Conservation (phyloP, 345 rosid species). For the Carallia brachiata region DNA sequence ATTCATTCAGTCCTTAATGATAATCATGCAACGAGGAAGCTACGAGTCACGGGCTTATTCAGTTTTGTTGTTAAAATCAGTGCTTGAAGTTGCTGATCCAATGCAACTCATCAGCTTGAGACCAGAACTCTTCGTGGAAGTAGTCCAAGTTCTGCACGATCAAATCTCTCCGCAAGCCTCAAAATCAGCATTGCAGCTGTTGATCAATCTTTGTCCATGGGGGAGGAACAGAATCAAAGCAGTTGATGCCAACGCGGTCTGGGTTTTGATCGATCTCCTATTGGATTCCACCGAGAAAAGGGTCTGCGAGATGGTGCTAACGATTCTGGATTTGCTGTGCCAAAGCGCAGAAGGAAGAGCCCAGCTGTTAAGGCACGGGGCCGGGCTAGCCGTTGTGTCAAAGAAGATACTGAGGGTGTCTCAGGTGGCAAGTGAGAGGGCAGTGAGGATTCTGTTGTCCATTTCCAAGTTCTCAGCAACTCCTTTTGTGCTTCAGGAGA, state of each 20-base stretch:
- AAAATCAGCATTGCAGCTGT: conserved; percentile 43
- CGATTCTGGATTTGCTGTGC: conserved; percentile 38
- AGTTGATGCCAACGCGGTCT: conserved; percentile 36
- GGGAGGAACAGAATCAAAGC: conserved; percentile 63
- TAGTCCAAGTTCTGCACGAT: conserved; percentile 37
- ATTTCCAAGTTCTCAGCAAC: conserved; percentile 38
- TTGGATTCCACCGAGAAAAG: conserved; percentile 38
- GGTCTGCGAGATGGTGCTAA: conserved; percentile 39
- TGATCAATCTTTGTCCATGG: conserved; percentile 47
- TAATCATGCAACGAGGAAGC: conserved; percentile 27
- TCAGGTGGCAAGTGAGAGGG: conserved; percentile 37
- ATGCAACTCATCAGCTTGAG: conserved; percentile 29
- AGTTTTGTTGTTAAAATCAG: conserved; percentile 33
- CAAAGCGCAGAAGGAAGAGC: conserved; percentile 47
- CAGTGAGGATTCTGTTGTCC: conserved; percentile 36
- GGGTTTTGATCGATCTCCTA: conserved; percentile 43
- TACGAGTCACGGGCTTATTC: conserved; percentile 46
- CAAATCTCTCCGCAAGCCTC: conserved; percentile 50
- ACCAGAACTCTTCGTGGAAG: conserved; percentile 36
- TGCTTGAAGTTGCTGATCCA: conserved; percentile 49
- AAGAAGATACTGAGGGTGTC: conserved; percentile 49
- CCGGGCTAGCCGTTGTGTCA: conserved; percentile 38
- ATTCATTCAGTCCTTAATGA: conserved; percentile 37
- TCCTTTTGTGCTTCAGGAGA: conserved; percentile 35
- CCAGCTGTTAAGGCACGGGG: conserved; percentile 35